A percentile compares a stretch with the other conserved stretches of the same genome.
These are phyloP conservation scores for Elsinoe fawcettii DNA, from an alignment of 2,329 filamentous ascomycete species.

Conservation along the genomic window DNA sequence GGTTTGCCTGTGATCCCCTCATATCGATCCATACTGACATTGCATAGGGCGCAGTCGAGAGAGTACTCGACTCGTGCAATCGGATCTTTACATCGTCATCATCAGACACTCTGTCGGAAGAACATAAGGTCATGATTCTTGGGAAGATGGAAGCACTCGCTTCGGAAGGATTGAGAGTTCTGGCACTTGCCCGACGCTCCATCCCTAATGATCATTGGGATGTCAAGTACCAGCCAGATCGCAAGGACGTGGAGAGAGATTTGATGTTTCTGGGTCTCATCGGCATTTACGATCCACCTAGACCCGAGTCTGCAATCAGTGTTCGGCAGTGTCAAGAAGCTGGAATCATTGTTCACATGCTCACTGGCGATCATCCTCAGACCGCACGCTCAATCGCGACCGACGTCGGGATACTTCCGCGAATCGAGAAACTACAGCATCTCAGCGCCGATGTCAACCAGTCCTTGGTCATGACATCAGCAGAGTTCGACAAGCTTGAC, in stretches of 20 bases:
- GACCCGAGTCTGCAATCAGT: slow-evolving; percentile 66
- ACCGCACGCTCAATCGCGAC: slow-evolving; percentile 71
- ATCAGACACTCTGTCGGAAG: too few relatives aligned
- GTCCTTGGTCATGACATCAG: slow-evolving; percentile 65
- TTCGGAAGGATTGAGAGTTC: too few relatives aligned
- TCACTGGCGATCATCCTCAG: slow-evolving; percentile 73
- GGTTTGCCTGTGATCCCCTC: too few relatives aligned
- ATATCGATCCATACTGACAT: too few relatives aligned
- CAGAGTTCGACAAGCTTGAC: slow-evolving; percentile 51
- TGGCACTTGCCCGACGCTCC: too few relatives aligned
- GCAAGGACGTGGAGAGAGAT: slow-evolving; percentile 38
- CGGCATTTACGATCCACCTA: slow-evolving; percentile 80
- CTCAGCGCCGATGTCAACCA: slow-evolving; percentile 55
- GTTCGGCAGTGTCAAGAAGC: slow-evolving; percentile 64
- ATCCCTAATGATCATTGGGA: too few relatives aligned
- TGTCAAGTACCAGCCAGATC: too few relatives aligned
- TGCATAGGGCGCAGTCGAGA: too few relatives aligned
- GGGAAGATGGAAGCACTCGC: too few relatives aligned
- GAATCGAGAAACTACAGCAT: slow-evolving; percentile 43
- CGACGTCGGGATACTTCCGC: slow-evolving; percentile 69
- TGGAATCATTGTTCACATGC: slow-evolving; percentile 74
- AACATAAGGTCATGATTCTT: too few relatives aligned
- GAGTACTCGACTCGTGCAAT: too few relatives aligned
- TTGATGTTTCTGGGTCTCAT: slow-evolving; percentile 73
- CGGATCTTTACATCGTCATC: too few relatives aligned